phyloP scores from a whole-genome alignment of 192 early-diverging fungal genomes.

The Rhizophagus sp. region DNA sequence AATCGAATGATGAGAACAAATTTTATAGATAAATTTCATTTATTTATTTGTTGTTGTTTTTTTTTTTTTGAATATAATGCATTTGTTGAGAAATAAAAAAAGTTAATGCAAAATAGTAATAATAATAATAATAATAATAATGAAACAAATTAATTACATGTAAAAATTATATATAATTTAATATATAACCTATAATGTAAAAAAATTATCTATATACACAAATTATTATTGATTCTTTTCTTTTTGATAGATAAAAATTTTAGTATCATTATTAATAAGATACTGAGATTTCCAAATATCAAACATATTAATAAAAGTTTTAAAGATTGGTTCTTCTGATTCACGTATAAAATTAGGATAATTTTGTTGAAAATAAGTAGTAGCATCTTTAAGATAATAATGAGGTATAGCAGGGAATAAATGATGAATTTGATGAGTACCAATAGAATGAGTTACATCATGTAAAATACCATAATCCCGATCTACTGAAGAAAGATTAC shows the following conservation, averaged over 20 bases:
- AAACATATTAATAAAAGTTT: conserved; percentile 13
- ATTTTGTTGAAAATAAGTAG: not conserved
- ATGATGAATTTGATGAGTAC: conserved; percentile 23
- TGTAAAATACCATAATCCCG: conserved; percentile 12
- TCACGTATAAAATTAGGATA: conserved; percentile 19
- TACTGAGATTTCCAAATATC: not conserved
- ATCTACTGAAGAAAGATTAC: conserved; percentile 16
- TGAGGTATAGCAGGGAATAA: conserved; percentile 13
- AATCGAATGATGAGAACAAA: not conserved
- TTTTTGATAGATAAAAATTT: conserved; percentile 14
- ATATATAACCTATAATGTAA: too few relatives aligned
- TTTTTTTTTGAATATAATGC: not conserved
- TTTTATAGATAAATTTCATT: not conserved
- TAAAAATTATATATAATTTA: too few relatives aligned
- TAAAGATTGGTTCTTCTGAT: conserved; percentile 18
- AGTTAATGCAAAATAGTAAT: not conserved
- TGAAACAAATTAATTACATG: too few relatives aligned
- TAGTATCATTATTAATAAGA: conserved; percentile 5
- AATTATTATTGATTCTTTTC: not conserved
- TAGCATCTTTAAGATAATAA: conserved; percentile 18
- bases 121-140: too few relatives aligned
- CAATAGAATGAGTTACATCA: conserved; percentile 2
- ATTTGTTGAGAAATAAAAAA: too few relatives aligned
- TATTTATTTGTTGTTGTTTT: not conserved
- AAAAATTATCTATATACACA: too few relatives aligned